A percentile compares a stretch with the other conserved stretches of the same genome.
phyloP scores from a whole-genome alignment of 2,329 filamentous ascomycete genomes.

The Helicocarpus griseus region DNA sequence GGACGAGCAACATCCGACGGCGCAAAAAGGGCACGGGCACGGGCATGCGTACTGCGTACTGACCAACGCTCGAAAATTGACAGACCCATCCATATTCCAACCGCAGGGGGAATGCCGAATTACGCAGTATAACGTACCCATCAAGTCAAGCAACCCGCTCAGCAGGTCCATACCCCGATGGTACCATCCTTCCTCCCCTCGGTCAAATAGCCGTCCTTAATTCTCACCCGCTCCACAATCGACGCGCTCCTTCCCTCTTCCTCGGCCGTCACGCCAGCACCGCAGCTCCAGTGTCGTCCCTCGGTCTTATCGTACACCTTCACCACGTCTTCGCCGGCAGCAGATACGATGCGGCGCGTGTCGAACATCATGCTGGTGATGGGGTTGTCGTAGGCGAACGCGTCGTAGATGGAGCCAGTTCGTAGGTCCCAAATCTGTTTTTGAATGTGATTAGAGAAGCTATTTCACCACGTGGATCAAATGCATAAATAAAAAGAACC shows the following conservation, averaged over 20 bases:
- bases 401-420: conserved; percentile 89
- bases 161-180: conserved; percentile 84
- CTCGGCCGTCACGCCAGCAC: conserved; percentile 61
- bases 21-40: no score
- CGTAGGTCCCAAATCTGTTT: conserved; percentile 93
- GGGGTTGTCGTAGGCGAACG: conserved; percentile 86
- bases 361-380: conserved; percentile 98
- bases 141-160: conserved; percentile 10
- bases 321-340: conserved; percentile 83
- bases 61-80: no score
- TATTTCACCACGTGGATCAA: not conserved
- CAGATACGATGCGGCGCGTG: conserved; percentile 73
- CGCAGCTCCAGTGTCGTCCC: conserved; percentile 92
- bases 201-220: conserved; percentile 88
- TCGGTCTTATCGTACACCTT: conserved; percentile 99
- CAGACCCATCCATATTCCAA: no score
- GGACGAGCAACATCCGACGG: no score
- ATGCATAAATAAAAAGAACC: not conserved
- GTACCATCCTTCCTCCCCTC: conserved; percentile 82
- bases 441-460: conserved; percentile 16
- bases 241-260: conserved; percentile 56
- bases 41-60: no score
- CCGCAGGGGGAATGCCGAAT: no score
- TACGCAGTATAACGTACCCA: no score
- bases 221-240: conserved; percentile 73